phyloP scores from a whole-genome alignment of 768 basidiomycete species.

The Russula dissimulans region DNA sequence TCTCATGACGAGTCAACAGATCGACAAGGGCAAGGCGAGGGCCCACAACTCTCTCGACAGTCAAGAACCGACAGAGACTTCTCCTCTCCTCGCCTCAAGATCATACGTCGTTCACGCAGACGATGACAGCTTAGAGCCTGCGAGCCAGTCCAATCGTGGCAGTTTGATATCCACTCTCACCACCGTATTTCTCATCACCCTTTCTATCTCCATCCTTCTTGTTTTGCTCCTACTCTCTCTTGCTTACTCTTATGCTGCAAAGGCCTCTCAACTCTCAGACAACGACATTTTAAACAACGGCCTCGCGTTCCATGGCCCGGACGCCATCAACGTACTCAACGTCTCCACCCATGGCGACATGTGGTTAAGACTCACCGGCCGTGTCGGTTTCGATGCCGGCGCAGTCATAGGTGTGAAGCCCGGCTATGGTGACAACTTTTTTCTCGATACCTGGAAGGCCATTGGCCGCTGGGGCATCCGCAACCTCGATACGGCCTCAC shows the following conservation, averaged over 20 bases:
- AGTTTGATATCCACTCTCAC: constrained; percentile 29
- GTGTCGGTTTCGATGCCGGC: constrained; percentile 62
- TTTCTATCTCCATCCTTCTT: constrained; percentile 40
- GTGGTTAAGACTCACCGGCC: constrained; percentile 48
- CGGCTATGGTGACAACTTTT: constrained; percentile 34
- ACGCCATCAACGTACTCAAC: constrained; percentile 52
- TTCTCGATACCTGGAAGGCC: constrained; percentile 49
- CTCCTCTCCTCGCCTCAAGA: constrained; percentile 43
- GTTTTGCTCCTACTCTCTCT: constrained; percentile 41
- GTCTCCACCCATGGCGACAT: constrained; percentile 48
- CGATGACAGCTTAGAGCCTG: constrained; percentile 20
- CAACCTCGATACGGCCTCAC: constrained; percentile 45
- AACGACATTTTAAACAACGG: constrained; percentile 50
- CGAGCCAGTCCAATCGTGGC: constrained; percentile 20
- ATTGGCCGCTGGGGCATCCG: constrained; percentile 61
- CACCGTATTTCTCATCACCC: constrained; percentile 48
- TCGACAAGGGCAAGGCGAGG: constrained; percentile 49
- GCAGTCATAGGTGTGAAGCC: constrained; percentile 46
- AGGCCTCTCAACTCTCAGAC: constrained; percentile 42
- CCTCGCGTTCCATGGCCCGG: constrained; percentile 51
- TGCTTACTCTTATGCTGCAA: constrained; percentile 58
- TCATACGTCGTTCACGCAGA: constrained; percentile 26
- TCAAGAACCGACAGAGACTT: constrained; percentile 38
- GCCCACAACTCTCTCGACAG: constrained; percentile 23
- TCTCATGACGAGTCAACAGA: background rate